Conservation (phyloP, 495 filamentous ascomycete genomes). For the Schizothecium vesticola region DNA sequence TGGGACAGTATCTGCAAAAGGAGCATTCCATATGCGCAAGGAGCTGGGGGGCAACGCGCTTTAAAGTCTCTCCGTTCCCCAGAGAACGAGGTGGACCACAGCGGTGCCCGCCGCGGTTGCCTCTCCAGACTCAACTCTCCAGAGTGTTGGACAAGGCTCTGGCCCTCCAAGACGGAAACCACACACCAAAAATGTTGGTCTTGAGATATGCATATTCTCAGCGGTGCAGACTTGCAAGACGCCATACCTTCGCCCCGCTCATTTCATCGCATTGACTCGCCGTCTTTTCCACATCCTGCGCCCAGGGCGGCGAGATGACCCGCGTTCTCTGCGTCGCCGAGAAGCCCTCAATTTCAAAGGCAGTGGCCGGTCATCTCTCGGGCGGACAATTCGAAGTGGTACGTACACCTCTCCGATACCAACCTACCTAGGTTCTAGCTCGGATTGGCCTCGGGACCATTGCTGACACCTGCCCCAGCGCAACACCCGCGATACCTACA, state of each 20-base stretch:
- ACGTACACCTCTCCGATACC: constrained; percentile 34
- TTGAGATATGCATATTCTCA: not conserved
- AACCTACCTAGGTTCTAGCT: no score
- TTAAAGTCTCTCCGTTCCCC: not conserved
- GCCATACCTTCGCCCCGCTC: not conserved
- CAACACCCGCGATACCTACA: constrained; percentile 61
- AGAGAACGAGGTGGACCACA: not conserved
- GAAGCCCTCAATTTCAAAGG: constrained; percentile 93
- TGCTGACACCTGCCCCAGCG: constrained; percentile 22
- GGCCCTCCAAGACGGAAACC: not conserved
- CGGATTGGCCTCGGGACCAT: not conserved
- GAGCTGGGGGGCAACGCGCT: not conserved
- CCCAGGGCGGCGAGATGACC: constrained; percentile 30
- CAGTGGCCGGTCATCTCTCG: constrained; percentile 82
- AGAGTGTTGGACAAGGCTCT: not conserved
- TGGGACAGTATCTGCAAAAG: not conserved
- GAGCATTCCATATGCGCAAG: not conserved
- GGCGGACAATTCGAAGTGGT: constrained; percentile 68
- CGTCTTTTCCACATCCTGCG: not conserved
- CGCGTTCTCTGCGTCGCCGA: constrained; percentile 88
- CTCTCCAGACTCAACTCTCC: not conserved
- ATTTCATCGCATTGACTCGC: not conserved
- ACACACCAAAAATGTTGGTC: not conserved
- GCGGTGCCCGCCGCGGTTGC: not conserved
- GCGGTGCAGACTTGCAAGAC: not conserved